Conservation (phyloP, 148 eudicot genomes). For the Rheum nobile region DNA sequence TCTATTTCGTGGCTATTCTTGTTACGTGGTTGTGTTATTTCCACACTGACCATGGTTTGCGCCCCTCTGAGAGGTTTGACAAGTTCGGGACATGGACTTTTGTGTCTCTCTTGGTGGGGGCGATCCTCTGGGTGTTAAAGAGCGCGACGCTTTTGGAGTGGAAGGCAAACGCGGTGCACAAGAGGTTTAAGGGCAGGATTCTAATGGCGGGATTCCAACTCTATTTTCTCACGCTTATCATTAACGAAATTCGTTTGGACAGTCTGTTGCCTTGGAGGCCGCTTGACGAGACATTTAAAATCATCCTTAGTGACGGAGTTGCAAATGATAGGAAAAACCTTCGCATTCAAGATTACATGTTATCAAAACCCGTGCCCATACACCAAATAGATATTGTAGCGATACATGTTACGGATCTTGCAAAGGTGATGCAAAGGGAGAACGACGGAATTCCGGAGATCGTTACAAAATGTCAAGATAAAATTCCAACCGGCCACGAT, state of each 20-base stretch:
- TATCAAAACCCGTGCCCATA: background rate
- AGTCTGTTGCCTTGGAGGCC: background rate
- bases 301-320: background rate
- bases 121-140: slow-evolving; percentile 12
- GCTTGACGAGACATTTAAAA: background rate
- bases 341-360: background rate
- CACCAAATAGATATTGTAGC: background rate
- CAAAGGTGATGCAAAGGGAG: background rate
- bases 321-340: background rate
- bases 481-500: background rate
- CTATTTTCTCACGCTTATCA: slow-evolving; percentile 8
- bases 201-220: slow-evolving; percentile 10
- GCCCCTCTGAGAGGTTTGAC: background rate
- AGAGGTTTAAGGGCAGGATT: slow-evolving; percentile 3
- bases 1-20: background rate
- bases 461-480: background rate
- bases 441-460: background rate
- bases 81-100: slow-evolving; percentile 9
- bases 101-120: slow-evolving; percentile 4
- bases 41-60: background rate
- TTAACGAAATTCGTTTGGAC: background rate
- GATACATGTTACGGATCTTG: background rate
- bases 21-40: slow-evolving; percentile 15
- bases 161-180: slow-evolving; percentile 10
- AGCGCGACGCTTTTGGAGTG: slow-evolving; percentile 3